Base-by-base conservation (phyloP, 495 filamentous ascomycete species). In the Letharia columbiana region DNA sequence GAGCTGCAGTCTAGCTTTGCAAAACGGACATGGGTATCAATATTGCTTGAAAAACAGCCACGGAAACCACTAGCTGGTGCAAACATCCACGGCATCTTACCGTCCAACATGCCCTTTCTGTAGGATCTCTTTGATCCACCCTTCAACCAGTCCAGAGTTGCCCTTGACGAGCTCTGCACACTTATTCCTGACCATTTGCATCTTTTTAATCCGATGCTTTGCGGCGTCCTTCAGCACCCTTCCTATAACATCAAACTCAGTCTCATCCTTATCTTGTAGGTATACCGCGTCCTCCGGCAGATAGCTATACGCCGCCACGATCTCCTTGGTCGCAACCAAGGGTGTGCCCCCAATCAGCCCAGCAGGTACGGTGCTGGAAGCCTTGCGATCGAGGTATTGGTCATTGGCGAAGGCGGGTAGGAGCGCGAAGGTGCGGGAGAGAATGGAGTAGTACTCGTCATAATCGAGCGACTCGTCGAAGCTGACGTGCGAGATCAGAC, bases 251-350 rank as follows among this genome's bases (percentile, higher is more conserved):
- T 71, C 71, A 35, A 74, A 66, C 23, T 73, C 72, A 20, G 40
- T 63, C 60, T 72, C 70, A 5, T 60, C 61, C 10, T 66, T 61
- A 1, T 66, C 61, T 59, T 71, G 70, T 11, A 71, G 40, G 62
- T 70, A 74, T 12, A 70, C 72, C 4, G 68, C 67, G 2, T 69
- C 72, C 60, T 66, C 60, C n/a, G 64, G 52, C 18, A 74, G n/a
- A 62, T 74, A 74, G n/a, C 54, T 68, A 50, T 74, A 74, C 31
- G 69, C 69, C n/a, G 66, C 50, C n/a, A 74, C n/a, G 10, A 73
- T 66, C 33, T 65, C 60, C 61, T 71, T 60, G 18, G 57, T 67
- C 12, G 69, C 72, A n/a, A 74, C 67, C 37, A 73, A 39, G 15
- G 72, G 72, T 39, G 65, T 59, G 12, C 72, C 72, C 42, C 70